Base-by-base conservation (phyloP, 768 basidiomycete genomes). In the Termitomyces sp. region DNA sequence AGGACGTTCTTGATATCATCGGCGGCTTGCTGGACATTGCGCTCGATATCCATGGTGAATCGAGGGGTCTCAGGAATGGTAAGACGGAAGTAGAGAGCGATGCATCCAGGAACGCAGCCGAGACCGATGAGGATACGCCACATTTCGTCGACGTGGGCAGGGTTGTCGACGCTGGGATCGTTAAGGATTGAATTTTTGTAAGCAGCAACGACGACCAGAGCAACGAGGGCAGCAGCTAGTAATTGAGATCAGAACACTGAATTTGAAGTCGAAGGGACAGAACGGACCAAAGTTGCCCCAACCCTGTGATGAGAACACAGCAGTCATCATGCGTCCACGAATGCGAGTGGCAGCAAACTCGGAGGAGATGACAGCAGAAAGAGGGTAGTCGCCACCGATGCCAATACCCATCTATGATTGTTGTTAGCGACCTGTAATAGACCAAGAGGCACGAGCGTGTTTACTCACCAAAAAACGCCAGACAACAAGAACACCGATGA, bases 51-150 rank as follows among this genome's bases (percentile, higher is more conserved):
- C 90, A 95, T 94, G 61, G 94, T 96, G 73, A 82, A 84, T 65
- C 94, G 91, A 32, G 94, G 94, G 0, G 93, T 95, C 73, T 95
- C 93, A 3, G 94, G 92, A 68, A 96, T 94, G 28, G 93, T 94
- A 38, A 95, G 82, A 71, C 94, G 91, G 89, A 92, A 95, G 79
- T 94, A 95, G 55, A 95, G 85, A 20, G 92, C 93, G 59, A 94
- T 70, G 45, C 79, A 81, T 58, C 85, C 94, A 38, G 94, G 94
- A 54, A 96, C 78, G 59, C 88, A 90, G 49, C 94, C 94, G 40
- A 95, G 79, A 68, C 94, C 94, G 71, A 96, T 93, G 69, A 96
- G 81, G 54, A 95, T 75, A 67, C 94, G 89, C 94, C 94, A 95
- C 70, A 85, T 82, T 69, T 79, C 83, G 74, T 96, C 94, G 60